Base-by-base conservation (phyloP, 2,329 filamentous ascomycete species). In the Monilinia vaccinii-corymbosi region DNA sequence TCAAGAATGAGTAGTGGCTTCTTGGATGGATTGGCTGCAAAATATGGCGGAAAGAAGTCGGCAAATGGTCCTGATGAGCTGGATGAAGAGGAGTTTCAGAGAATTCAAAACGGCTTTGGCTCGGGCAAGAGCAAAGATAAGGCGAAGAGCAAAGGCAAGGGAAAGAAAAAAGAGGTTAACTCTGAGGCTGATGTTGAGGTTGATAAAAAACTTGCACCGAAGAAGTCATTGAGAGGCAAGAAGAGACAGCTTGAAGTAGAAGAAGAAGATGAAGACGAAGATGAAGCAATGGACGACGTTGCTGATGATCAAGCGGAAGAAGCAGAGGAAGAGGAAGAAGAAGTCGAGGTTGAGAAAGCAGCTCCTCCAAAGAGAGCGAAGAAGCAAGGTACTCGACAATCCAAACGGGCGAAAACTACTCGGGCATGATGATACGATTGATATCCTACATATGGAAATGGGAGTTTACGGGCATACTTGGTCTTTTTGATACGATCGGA, bases 11-110 rank as follows among this genome's bases (percentile, higher is more conserved):
- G 75, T 32, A 77, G 76, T 42, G 91, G 95, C 71, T 75, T 96
- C 28, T 88, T 89, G 63, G 77, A 81, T 53, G 28, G 9, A 32
- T 74, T 96, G 53, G 89, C 89, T 61, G 88, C 85, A 52, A 95
- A 93, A 75, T 95, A 95, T 71, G 76, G 80, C 69, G 78, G 77
- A 13, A 78, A 78, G 70, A 83, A 81, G 70, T 75, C 73, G 31
- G 72, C 70, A 78, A 83, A 1, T 31, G 77, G 82, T 0, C 86
- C 91, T 66, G 85, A 85, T 67, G 75, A 69, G 52, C 80, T 82
- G 1, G 80, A 80, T 0, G 83, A 86, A 64, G 82, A 84, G 66
- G 81, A 79, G 0, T 85, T 86, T 60, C 79, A 83, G 62, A 59
- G 10, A 53, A 46, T 44, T 8, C 45, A 31, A 38, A 47, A 38